Base-by-base conservation (phyloP, 257 asterid species). In the Cinchona pubescens region DNA sequence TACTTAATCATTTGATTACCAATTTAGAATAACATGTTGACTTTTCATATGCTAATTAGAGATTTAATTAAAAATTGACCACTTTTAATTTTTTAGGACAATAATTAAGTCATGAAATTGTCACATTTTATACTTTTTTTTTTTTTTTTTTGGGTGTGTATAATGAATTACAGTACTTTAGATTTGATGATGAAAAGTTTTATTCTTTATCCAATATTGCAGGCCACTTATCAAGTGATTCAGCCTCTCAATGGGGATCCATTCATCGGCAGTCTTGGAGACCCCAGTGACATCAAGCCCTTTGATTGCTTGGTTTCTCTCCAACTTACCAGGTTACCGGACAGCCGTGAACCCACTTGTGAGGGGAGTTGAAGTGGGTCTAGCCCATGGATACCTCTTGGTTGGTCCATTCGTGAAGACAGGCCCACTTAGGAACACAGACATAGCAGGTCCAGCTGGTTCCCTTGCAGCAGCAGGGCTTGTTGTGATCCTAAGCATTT, bases 281-380 rank as follows among this genome's bases (percentile, higher is more conserved):
- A 95, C 99, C 13, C 99, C 99, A 0, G 85, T 95, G 27, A 95
- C 99, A 21, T 92, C 99, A 18, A 95, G 99, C 71, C 99, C 99
- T 18, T 69, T 95, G 79, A 86, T 95, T 23, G 99, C 98, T 0
- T 94, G 97, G 98, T 94, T 83, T 90, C 86, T 94, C 11, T 94
- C 98, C 82, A 94, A 94, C 86, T 89, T 94, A 0, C 90, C 98
- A 0, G 98, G 86, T 60, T 93, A 93, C 86, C 69, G 97, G 80
- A 93, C 98, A 0, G 96, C 98, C 0, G 98, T 93, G 51, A 91
- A 43, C 82, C 93, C 93, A 45, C 90, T 88, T 62, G 90, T 88
- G 66, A 81, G 90, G 2, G 93, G 92, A 9, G 83, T 93, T 0
- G 98, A 93, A 80, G 94, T 93, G 3, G 98, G 98, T 9, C 84